Percentiles rank a stretch among this genome's conserved stretches.
Evolutionary conservation across 192 early-diverging fungal species (phyloP).

Genomic region (Coemansia sp.): DNA sequence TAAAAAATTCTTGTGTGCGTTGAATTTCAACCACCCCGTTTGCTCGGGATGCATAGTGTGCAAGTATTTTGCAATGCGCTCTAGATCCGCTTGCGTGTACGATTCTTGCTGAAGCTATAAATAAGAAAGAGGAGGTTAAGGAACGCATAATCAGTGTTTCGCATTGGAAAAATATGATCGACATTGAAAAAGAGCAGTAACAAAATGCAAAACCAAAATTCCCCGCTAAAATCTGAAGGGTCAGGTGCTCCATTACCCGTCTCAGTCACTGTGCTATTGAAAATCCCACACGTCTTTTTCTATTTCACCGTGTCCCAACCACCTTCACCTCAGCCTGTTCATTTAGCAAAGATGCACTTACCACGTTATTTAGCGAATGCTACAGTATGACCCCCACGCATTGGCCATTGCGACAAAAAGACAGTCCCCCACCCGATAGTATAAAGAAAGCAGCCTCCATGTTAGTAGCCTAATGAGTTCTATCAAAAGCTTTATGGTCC

Average conservation of each 20-base stretch:
- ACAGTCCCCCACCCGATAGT: neutral
- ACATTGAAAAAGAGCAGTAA: neutral
- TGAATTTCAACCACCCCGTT: constrained; percentile 39
- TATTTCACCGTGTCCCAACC: neutral
- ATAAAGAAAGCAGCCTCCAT: neutral
- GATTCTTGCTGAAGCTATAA: constrained; percentile 46
- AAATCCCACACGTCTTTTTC: neutral
- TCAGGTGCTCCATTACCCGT: constrained; percentile 1
- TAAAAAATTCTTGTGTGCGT: constrained; percentile 46
- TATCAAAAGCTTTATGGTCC: neutral
- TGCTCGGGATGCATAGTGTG: constrained; percentile 33
- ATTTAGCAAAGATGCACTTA: constrained; percentile 21
- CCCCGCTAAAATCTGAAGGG: neutral
- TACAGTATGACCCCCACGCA: constrained; percentile 6
- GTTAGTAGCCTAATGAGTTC: constrained; percentile 11
- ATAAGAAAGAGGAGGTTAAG: neutral
- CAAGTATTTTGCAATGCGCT: constrained; percentile 46
- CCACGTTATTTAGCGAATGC: constrained; percentile 58
- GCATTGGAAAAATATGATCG: neutral
- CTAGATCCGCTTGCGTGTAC: constrained; percentile 45
- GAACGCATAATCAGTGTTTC: neutral
- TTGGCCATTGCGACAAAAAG: neutral
- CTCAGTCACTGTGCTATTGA: neutral
- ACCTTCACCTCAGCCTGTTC: neutral
- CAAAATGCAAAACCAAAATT: neutral